phyloP scores from a whole-genome alignment of 2,329 filamentous ascomycete species.

The Akanthomyces lecanii region DNA sequence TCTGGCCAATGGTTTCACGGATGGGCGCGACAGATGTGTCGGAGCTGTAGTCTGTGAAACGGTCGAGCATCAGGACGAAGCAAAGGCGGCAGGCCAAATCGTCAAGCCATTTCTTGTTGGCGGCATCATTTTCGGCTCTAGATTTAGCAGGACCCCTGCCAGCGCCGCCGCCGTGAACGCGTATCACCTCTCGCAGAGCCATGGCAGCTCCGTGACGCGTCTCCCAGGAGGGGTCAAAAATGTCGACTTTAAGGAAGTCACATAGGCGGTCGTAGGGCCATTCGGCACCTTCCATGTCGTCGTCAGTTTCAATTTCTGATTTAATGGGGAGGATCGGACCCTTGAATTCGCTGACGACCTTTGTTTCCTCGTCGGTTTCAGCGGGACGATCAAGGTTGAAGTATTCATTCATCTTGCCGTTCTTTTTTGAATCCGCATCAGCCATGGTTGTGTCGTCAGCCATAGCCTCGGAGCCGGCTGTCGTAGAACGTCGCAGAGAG shows the following conservation, averaged over 20 bases:
- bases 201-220: constrained; percentile 94
- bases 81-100: constrained; percentile 92
- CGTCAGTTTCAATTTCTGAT: constrained; percentile 75
- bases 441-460: constrained; percentile 55
- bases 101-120: constrained; percentile 85
- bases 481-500: constrained; percentile 61
- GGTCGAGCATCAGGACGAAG: constrained; percentile 94
- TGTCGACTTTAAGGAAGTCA: constrained; percentile 87
- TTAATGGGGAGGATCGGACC: constrained; percentile 77
- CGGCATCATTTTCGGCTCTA: constrained; percentile 67
- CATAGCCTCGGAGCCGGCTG: constrained; percentile 56
- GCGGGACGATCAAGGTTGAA: constrained; percentile 80
- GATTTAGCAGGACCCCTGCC: constrained; percentile 70
- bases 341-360: constrained; percentile 94
- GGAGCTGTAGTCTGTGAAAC: constrained; percentile 95
- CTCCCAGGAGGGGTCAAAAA: constrained; percentile 94
- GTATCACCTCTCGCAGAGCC: constrained; percentile 84
- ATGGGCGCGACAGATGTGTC: constrained; percentile 97
- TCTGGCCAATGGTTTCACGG: constrained; percentile 90
- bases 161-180: constrained; percentile 86
- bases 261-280: constrained; percentile 95
- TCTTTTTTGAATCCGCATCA: constrained; percentile 53
- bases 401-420: constrained; percentile 71
- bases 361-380: constrained; percentile 81
- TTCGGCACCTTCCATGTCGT: constrained; percentile 71